Evolutionary conservation across 2,329 filamentous ascomycete genomes (phyloP), one percentile per base, ranked within the genome.

Genomic region (Rhinocladiella mackenziei): DNA sequence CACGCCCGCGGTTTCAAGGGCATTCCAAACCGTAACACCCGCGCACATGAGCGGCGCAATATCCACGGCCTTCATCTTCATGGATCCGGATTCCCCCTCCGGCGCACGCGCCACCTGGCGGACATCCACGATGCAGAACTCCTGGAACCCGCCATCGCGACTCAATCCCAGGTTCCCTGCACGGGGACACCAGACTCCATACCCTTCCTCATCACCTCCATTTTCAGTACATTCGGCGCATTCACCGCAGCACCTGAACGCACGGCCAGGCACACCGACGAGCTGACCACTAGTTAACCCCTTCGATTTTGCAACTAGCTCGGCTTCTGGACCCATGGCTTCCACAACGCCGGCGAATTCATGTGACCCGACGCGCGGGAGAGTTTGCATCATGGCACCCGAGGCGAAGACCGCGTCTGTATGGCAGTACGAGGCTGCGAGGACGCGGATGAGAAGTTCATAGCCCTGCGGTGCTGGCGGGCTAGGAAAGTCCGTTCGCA

Each of bases 341-440:
- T 70, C 52, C 18, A 72, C 56, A 5, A 62, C 66, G 15, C 70
- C 69, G 0, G 69, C 65, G 43, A 72, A 71, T 45, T 73, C 70
- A 51, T 72, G 69, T 39, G 64, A 66, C 22, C 66, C 64, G 30
- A 71, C 57, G 45, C 70, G 69, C 3, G 70, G 70, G 2, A 60
- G 68, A 29, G 60, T 45, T 2, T 57, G 58, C 13, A 57, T 57
- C 63, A 66, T 64, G 31, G 61, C 57, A 10, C 64, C 64, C 20
- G 59, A 41, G 13, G 61, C 62, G 22, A 67, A 61, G 17, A 67
- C 62, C 19, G 54, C 59, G 38, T 67, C 64, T 6, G 67, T 72
- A 52, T 72, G 70, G 57, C 68, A 72, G 54, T 72, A 73, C 2
- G 68, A 71, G 9, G 69, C 69, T 5, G 70, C 70, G 26, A 66